phyloP scores from a whole-genome alignment of 176 grass and related monocot genomes.

The Poa annua region DNA sequence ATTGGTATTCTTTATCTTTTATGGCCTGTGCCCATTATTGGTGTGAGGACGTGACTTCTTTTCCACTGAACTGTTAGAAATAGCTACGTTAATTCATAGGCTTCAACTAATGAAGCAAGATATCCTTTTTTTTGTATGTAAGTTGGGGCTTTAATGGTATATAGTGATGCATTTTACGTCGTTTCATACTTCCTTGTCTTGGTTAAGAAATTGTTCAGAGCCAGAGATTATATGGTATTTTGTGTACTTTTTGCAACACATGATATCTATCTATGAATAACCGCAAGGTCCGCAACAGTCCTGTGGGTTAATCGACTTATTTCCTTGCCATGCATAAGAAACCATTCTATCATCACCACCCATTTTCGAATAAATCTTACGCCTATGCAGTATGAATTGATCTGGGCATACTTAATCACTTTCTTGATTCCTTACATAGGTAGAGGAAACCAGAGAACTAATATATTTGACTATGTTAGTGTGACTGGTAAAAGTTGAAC shows the following conservation, averaged over 20 bases:
- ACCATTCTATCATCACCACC: background rate
- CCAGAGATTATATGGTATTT: constrained; percentile 1
- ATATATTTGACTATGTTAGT: background rate
- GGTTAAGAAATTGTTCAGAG: constrained; percentile 20
- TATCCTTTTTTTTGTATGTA: background rate
- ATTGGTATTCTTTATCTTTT: background rate
- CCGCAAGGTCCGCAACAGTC: background rate
- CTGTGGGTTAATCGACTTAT: background rate
- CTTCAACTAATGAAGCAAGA: background rate
- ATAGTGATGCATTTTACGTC: constrained; percentile 26
- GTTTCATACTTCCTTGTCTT: background rate
- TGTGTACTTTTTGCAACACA: constrained; percentile 21
- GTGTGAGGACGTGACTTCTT: constrained; percentile 21
- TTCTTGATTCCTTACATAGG: constrained; percentile 3
- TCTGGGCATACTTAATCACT: background rate
- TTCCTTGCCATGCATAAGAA: constrained; percentile 19
- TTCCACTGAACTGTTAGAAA: constrained; percentile 28
- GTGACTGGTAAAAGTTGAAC: background rate
- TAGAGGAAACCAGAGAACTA: background rate
- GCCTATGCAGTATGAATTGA: constrained; percentile 10
- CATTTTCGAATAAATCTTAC: constrained; percentile 19
- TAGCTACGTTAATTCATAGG: constrained; percentile 4
- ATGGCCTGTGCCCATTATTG: background rate
- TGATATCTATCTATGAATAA: constrained; percentile 18
- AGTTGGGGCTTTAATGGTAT: background rate